Base-by-base conservation (phyloP, 306 rosid species). In the Gynostemma pentaphyllum region DNA sequence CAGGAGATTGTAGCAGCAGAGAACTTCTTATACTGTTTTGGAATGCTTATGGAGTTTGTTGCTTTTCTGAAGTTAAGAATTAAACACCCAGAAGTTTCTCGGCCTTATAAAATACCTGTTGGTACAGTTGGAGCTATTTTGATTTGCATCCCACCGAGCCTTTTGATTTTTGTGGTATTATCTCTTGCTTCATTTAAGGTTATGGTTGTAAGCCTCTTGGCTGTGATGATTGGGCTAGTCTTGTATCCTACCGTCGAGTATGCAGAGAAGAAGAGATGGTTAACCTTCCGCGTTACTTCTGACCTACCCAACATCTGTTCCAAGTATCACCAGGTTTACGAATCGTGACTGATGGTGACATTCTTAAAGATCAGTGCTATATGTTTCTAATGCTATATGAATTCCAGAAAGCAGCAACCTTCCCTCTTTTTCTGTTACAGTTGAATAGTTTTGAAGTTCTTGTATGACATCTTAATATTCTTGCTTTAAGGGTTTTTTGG, bases 1-100 rank as follows among this genome's bases (percentile, higher is more conserved):
- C 88, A 87, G 67, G 95, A 87, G 74, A 87, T 84, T 1, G 83
- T 83, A 30, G 88, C 90, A 2, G 90, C 83, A 5, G 88, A 84
- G 36, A 84, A 84, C 69, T 82, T 75, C 63, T 63, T 82, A 70
- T 82, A 84, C 74, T 82, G 88, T 48, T 80, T 87, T 26, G 88
- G 91, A 51, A 87, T 87, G 89, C 73, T 84, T 8, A 68, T 78
- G 87, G 91, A 87, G 69, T 82, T 82, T 62, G 63, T 75, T 2
- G 85, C 95, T 16, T 87, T 84, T 71, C 73, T 82, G 64, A 82
- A 68, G 69, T 64, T 84, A 21, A 84, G 91, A 69, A 66, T 72
- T 30, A 71, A 76, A 53, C 59, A 67, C 10, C 91, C 88, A 6
- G 67, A 30, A 53, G 61, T 70, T 0, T 30, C 69, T 29, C 54